Conservation (phyloP, 208 protist species). For the Blastocrithidia nonstop region DNA sequence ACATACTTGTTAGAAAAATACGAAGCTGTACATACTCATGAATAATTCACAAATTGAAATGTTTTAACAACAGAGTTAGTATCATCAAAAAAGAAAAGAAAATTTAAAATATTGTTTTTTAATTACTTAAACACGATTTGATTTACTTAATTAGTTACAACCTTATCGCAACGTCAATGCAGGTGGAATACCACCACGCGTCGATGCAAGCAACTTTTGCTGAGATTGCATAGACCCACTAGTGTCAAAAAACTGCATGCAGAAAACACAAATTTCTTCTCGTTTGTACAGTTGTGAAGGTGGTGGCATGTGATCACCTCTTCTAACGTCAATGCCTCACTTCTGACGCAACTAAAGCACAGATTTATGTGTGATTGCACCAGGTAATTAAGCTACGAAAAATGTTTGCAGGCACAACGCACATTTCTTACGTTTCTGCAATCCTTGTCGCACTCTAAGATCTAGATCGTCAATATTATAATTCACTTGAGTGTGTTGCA, state of each 20-base stretch:
- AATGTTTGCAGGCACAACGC: slow-evolving; percentile 82
- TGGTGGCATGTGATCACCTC: slow-evolving; percentile 73
- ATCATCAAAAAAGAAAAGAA: no score
- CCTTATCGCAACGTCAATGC: slow-evolving; percentile 52
- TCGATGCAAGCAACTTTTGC: slow-evolving; percentile 77
- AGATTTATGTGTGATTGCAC: slow-evolving; percentile 86
- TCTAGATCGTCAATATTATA: slow-evolving; percentile 46
- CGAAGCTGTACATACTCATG: no score
- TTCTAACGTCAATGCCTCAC: slow-evolving; percentile 75
- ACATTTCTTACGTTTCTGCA: slow-evolving; percentile 86
- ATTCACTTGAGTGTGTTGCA: slow-evolving; percentile 17
- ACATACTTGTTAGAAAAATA: no score
- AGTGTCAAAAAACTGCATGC: slow-evolving; percentile 90
- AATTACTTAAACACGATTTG: no score
- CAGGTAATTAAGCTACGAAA: slow-evolving; percentile 82
- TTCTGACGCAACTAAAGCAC: slow-evolving; percentile 81
- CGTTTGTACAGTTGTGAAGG: slow-evolving; percentile 86
- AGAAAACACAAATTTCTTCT: slow-evolving; percentile 86
- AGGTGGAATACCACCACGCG: slow-evolving; percentile 68
- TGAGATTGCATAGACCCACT: slow-evolving; percentile 71
- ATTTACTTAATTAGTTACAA: no score
- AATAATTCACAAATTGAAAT: no score
- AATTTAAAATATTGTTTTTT: no score
- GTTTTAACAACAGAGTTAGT: no score
- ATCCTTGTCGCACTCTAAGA: slow-evolving; percentile 71